Conservation (phyloP, 768 basidiomycete genomes). For the Mrakia blollopis region DNA sequence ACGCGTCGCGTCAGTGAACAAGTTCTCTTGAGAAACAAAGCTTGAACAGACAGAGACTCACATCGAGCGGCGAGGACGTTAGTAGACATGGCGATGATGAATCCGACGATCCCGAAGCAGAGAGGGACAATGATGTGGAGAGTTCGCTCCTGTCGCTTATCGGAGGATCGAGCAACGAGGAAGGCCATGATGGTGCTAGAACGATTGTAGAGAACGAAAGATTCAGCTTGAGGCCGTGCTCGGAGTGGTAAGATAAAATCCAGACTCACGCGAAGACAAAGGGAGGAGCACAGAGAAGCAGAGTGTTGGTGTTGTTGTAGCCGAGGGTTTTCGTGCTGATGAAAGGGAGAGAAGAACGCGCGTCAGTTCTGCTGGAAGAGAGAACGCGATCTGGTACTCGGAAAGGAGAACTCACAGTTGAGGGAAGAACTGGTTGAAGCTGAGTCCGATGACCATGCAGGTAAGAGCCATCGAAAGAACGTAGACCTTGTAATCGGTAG, state of each 20-base stretch:
- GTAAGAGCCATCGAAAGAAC: constrained; percentile 19
- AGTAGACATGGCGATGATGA: constrained; percentile 51
- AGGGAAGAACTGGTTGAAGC: constrained; percentile 36
- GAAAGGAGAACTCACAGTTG: constrained; percentile 46
- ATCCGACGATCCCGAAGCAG: constrained; percentile 17
- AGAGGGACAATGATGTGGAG: constrained; percentile 28
- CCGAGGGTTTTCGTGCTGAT: constrained; percentile 62
- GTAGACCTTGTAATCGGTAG: constrained; percentile 12
- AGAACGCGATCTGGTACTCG: not conserved
- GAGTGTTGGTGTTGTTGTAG: constrained; percentile 55
- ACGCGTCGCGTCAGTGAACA: not conserved
- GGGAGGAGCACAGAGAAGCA: constrained; percentile 59
- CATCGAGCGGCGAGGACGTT: constrained; percentile 55
- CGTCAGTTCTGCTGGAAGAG: not conserved
- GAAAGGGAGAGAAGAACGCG: not conserved
- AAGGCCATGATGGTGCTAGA: constrained; percentile 60
- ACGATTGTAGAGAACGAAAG: constrained; percentile 52
- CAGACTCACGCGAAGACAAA: constrained; percentile 34
- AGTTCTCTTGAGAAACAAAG: not conserved
- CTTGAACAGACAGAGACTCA: not conserved
- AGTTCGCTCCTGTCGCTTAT: constrained; percentile 64
- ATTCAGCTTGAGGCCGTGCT: not conserved
- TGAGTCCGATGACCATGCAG: constrained; percentile 25
- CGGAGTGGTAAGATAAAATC: too few relatives aligned
- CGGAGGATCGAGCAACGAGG: constrained; percentile 59